Percentiles rank a stretch among this genome's conserved stretches.
Conservation (phyloP, 192 early-diverging fungal species). For the Spizellomyces sp. region DNA sequence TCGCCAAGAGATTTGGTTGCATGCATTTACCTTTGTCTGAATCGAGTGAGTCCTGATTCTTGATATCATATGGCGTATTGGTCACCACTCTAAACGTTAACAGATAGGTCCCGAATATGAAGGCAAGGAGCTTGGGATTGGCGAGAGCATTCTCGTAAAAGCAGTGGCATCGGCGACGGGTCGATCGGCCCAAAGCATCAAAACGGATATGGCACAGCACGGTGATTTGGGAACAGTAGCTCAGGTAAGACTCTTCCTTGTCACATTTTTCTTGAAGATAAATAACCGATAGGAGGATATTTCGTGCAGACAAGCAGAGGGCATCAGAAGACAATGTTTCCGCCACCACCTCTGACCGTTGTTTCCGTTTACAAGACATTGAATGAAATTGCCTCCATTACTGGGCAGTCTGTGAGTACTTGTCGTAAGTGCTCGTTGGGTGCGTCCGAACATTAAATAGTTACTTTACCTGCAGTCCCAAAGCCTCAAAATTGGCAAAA, state of each 20-base stretch:
- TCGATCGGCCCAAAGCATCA: slow-evolving; percentile 70
- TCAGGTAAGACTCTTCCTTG: slow-evolving; percentile 46
- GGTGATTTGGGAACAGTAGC: slow-evolving; percentile 95
- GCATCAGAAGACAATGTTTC: slow-evolving; percentile 83
- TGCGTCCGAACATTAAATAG: neutral
- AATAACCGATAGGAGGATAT: too few species aligned
- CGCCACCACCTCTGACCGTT: slow-evolving; percentile 78
- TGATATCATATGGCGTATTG: neutral
- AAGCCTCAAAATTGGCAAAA: slow-evolving; percentile 74
- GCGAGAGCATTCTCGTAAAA: slow-evolving; percentile 90
- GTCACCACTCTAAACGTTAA: neutral
- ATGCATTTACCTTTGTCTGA: slow-evolving; percentile 89
- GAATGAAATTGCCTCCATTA: slow-evolving; percentile 80
- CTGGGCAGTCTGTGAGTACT: slow-evolving; percentile 68
- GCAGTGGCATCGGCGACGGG: slow-evolving; percentile 91
- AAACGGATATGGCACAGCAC: slow-evolving; percentile 70
- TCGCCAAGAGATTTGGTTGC: slow-evolving; percentile 69
- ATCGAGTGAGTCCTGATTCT: slow-evolving; percentile 58
- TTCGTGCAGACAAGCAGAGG: slow-evolving; percentile 58
- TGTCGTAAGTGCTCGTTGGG: neutral
- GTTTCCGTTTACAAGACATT: slow-evolving; percentile 82
- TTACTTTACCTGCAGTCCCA: slow-evolving; percentile 61
- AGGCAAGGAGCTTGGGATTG: slow-evolving; percentile 93
- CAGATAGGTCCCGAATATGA: slow-evolving; percentile 93
- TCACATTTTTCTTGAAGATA: neutral